Evolutionary conservation across 371 early-diverging fungal species (phyloP), one percentile per base, ranked within the genome.

Genomic region (Cokeromyces recurvatus): DNA sequence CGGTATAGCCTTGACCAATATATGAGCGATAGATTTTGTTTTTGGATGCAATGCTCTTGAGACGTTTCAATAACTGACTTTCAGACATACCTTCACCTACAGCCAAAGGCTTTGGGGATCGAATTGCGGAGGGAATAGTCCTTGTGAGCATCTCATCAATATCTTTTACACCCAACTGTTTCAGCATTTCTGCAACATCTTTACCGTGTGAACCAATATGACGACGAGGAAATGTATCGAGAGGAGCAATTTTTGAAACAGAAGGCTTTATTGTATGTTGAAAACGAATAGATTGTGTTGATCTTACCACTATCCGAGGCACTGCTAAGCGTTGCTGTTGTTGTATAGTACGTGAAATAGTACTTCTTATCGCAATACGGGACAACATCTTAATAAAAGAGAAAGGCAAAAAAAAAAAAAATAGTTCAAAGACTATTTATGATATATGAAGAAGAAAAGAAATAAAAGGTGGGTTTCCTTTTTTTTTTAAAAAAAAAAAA

Each of bases 1-100:
- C 84, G 15, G 87, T 86, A 75, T 97, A 97, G 20, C 98, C 98
- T 78, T 92, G 89, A 45, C 98, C 98, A 51, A 97, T 91, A 61
- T 90, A 97, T 27, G 90, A 85, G 46, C 85, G 82, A 67, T 81
- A 82, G 24, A 94, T 66, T 79, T 92, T 85, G 86, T 97, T 97
- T 73, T 90, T 83, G 52, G 77, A 64, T 20, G 94, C 96, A 57
- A 95, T 89, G 12, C 64, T 53, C 61, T 85, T 82, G 48, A 96
- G 77, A 38, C 85, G 77, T 32, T 77, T 77, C 25, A 97, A 68
- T 19, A 92, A 77, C 64, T 94, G 91, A 29, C 79, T 77, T 69
- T 97, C 98, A 6, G 89, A 64, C 23, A 85, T 55, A 44, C 86
- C 89, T 44, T 84, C 77, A 27, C 60, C 55, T 22, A 90, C 76